Evolutionary conservation across 179 eudicot species (phyloP).

Genomic region (Gypsophila paniculata): DNA sequence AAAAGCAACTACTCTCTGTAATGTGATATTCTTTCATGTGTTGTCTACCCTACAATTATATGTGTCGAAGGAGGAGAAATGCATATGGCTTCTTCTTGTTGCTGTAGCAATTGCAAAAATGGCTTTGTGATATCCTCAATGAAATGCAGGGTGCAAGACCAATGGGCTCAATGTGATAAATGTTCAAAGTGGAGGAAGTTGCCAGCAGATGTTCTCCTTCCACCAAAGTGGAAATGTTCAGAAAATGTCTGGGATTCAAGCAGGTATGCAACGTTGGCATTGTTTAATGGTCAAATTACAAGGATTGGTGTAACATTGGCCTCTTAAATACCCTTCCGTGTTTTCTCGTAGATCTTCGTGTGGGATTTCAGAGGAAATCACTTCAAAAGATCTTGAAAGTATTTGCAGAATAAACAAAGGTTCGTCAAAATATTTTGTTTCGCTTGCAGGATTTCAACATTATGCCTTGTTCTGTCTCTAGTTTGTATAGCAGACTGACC

Average conservation of each 20-base stretch:
- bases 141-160: slow-evolving; percentile 36
- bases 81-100: neutral
- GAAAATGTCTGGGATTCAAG: slow-evolving; percentile 39
- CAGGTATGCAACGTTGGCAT: slow-evolving; percentile 27
- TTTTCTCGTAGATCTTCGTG: slow-evolving; percentile 56
- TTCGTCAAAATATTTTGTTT: slow-evolving; percentile 29
- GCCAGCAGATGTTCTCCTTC: slow-evolving; percentile 38
- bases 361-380: slow-evolving; percentile 57
- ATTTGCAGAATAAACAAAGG: slow-evolving; percentile 46
- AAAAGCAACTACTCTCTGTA: neutral
- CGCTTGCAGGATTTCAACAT: slow-evolving; percentile 5
- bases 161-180: slow-evolving; percentile 51
- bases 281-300: neutral
- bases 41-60: neutral
- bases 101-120: neutral
- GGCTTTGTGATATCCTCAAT: neutral
- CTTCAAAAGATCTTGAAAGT: slow-evolving; percentile 52
- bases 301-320: slow-evolving; percentile 10
- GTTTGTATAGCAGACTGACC: neutral
- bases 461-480: slow-evolving; percentile 9
- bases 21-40: neutral
- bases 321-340: slow-evolving; percentile 1
- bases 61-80: neutral
- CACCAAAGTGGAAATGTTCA: slow-evolving; percentile 43
- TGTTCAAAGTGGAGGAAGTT: slow-evolving; percentile 56